Evolutionary conservation across 169 alveolate species (phyloP), one percentile per base, ranked within the genome.

Genomic region (Babesia gibsoni): DNA sequence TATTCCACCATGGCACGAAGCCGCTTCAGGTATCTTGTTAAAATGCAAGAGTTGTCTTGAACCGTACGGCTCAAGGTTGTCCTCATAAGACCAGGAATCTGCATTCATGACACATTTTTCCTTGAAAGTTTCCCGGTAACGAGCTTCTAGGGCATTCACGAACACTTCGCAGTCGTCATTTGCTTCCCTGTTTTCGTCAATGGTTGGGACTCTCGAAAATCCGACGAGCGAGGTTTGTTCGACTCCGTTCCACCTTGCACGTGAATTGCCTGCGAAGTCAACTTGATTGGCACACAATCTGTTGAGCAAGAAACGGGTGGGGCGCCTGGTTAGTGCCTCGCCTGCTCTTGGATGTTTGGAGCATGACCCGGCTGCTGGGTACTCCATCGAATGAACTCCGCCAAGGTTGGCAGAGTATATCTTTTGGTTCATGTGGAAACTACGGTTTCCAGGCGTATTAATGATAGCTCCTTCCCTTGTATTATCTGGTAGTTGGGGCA

Each of bases 101-200:
- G 58, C 33, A 9, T 58, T 0, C 8, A 58, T 48, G 46, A 48
- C 72, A 67, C 86, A 66, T 25, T 77, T 77, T 30, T 48, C 64
- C 43, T 67, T 66, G 20, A 67, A 33, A n/a, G 57, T 67, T 37
- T 77, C 81, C 20, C 48, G 57, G 63, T 59, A 33, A 1, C 86
- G 70, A 32, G 35, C 46, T 22, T 67, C 86, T 23, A 77, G 64
- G 4, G 86, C 82, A 53, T 56, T 77, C 46, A 77, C 58, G 48
- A 54, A 77, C n/a, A 67, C 52, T 27, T 18, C 74, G 75, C 70
- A 77, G 48, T 35, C 86, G 22, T 77, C 82, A 14, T 16, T 37
- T 45, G 48, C 29, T n/a, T 65, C 61, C 14, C 16, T 41, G n/a
- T n/a, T 25, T 16, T 32, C 50, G 53, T 25, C 67, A 27, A 20